Conservation (phyloP, 768 basidiomycete species). For the Coprinellus aureogranulatus region DNA sequence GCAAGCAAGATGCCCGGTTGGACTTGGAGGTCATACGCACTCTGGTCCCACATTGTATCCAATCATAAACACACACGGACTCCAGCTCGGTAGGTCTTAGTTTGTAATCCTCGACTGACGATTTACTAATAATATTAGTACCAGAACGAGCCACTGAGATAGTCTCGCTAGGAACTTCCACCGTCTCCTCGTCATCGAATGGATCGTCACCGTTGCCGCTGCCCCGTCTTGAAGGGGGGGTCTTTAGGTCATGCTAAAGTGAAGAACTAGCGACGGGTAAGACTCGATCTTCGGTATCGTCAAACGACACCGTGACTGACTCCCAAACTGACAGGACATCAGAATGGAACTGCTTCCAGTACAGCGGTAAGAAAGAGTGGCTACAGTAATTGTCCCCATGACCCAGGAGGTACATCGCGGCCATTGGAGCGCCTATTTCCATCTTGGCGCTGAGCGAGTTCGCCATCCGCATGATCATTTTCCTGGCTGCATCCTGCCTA, state of each 20-base stretch:
- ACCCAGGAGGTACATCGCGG: constrained; percentile 21
- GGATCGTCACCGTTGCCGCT: too few species aligned
- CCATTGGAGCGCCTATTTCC: constrained; percentile 28
- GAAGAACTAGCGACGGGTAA: too few species aligned
- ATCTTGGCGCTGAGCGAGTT: constrained; percentile 23
- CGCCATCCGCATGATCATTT: constrained; percentile 17
- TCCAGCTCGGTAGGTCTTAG: neutral
- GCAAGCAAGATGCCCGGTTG: neutral
- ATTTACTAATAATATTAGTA: neutral
- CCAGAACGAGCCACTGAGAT: neutral
- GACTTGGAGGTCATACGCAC: too few species aligned
- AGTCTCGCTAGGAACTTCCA: neutral
- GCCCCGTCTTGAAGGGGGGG: too few species aligned
- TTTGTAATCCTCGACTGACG: neutral
- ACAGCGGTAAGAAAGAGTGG: constrained; percentile 22
- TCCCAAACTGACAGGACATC: too few species aligned
- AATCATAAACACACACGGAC: neutral
- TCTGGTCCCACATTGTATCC: neutral
- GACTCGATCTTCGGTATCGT: too few species aligned
- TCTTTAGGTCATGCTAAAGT: too few species aligned
- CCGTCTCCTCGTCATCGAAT: too few species aligned
- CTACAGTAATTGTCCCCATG: constrained; percentile 30
- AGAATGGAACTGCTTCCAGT: constrained; percentile 23
- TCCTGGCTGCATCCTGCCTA: neutral
- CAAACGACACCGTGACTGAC: too few species aligned